Evolutionary conservation across 148 eudicot species (phyloP), one percentile per base, ranked within the genome.

Genomic region (Vaccinium macrocarpon): DNA sequence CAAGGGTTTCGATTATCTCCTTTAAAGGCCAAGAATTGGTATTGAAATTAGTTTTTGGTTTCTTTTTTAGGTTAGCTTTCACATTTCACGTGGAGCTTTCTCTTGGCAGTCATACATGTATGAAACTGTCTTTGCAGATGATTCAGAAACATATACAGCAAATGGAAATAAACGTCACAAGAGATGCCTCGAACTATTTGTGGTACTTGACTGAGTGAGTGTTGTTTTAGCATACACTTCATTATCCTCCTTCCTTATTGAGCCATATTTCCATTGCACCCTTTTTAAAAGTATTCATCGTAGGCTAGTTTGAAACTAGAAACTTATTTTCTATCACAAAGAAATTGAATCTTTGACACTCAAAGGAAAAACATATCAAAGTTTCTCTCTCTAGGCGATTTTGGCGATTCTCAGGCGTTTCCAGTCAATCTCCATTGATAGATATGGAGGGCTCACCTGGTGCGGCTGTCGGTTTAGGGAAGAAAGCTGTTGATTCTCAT

Each of bases 151-250:
- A n/a, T 78, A 91, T 78, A 79, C 90, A 86, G 88, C 61, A 81
- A 78, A 57, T 14, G 93, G 93, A 96, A 87, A n/a, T 91, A 51
- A 89, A 90, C 75, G 88, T 92, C 59, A 96, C 99, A 6, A 86
- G 98, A 87, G 99, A 94, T 82, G 76, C 90, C 68, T 90, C 95
- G 2, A 98, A 96, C 86, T 96, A 96, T 86, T 88, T 96, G 82
- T 96, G 99, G 99, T 96, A 96, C 91, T 88, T 92, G 82, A 93
- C 97, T 57, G 85, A 92, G 99, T 96, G 89, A 76, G 97, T 92
- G 46, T 14, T 68, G 42, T 25, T 74, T 52, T 38, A 1, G 2
- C 3, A 27, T 82, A 79, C 53, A 18, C 52, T 57, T 21, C 70
- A 50, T 8, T 15, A 38, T 46, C 15, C 15, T 82, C 78, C 29